Conservation (phyloP, 805 yeast species). For the Cyberlindnera xishuangbannaensis region DNA sequence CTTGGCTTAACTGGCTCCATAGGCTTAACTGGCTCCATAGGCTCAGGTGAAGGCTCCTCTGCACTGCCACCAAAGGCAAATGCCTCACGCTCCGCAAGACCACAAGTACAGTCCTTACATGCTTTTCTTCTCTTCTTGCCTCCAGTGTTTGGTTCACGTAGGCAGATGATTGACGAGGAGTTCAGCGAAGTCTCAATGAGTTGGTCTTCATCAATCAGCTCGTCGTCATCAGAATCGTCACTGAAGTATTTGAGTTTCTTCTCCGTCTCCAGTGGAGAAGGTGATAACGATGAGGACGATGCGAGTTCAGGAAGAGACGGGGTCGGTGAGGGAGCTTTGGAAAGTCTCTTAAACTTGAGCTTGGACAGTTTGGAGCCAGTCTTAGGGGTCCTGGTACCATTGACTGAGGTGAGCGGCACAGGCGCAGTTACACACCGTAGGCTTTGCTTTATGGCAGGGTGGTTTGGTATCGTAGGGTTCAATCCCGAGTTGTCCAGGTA, state of each 20-base stretch:
- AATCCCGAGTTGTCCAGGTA: slow-evolving; percentile 20
- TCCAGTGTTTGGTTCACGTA: slow-evolving; percentile 49
- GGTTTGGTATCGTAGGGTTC: slow-evolving; percentile 22
- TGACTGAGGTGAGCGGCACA: slow-evolving; percentile 4
- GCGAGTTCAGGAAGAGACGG: slow-evolving; percentile 20
- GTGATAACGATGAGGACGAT: slow-evolving; percentile 7
- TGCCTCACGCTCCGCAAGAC: slow-evolving; percentile 84
- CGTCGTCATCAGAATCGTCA: slow-evolving; percentile 24
- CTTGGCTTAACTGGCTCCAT: no score
- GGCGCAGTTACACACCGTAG: slow-evolving; percentile 11
- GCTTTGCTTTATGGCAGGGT: slow-evolving; percentile 19
- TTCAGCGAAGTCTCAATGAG: slow-evolving; percentile 30
- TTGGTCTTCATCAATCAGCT: slow-evolving; percentile 33
- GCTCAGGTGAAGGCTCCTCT: no score
- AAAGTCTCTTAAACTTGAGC: slow-evolving; percentile 23
- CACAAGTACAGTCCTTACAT: slow-evolving; percentile 98
- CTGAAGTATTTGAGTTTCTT: slow-evolving; percentile 22
- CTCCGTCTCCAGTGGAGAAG: slow-evolving; percentile 11
- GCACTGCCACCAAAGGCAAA: slow-evolving; percentile 36
- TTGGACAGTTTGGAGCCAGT: slow-evolving; percentile 19
- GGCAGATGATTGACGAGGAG: slow-evolving; percentile 32
- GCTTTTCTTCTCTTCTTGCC: slow-evolving; percentile 72
- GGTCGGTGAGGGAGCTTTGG: slow-evolving; percentile 9
- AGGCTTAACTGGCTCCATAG: no score
- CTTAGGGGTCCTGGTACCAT: slow-evolving; percentile 1